A percentile compares a stretch with the other conserved stretches of the same genome.
These are phyloP conservation scores for Colletotrichum lindemuthianum DNA, from an alignment of 2,329 filamentous ascomycete genomes.

Conservation along the genomic window DNA sequence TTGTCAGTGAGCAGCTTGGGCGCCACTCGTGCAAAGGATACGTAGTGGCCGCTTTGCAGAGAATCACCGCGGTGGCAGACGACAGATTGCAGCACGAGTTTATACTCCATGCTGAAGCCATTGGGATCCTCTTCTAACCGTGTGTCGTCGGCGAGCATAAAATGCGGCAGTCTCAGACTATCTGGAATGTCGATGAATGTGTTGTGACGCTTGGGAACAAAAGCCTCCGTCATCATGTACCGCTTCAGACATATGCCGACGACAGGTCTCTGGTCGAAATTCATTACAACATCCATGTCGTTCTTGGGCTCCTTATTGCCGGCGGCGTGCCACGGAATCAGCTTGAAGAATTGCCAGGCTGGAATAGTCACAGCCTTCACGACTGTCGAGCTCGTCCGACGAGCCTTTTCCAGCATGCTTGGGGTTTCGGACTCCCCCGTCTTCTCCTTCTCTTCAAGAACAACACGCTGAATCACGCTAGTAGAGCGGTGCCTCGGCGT, in stretches of 20 bases:
- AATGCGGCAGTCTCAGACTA: conserved; percentile 84
- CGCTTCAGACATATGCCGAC: conserved; percentile 93
- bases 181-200: conserved; percentile 92
- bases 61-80: conserved; percentile 92
- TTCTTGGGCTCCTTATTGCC: conserved; percentile 62
- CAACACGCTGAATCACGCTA: conserved; percentile 70
- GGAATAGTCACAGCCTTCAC: conserved; percentile 92
- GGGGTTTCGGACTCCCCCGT: conserved; percentile 53
- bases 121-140: conserved; percentile 66
- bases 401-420: conserved; percentile 55
- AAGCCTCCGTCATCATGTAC: conserved; percentile 79
- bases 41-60: conserved; percentile 89
- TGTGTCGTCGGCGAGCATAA: conserved; percentile 81
- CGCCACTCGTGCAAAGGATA: conserved; percentile 84
- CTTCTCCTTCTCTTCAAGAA: conserved; percentile 62
- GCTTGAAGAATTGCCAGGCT: conserved; percentile 95
- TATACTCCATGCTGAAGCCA: conserved; percentile 87
- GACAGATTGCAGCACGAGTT: conserved; percentile 88
- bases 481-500: conserved; percentile 59
- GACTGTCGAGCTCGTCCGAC: conserved; percentile 58
- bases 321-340: conserved; percentile 90
- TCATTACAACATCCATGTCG: conserved; percentile 86
- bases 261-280: conserved; percentile 86
- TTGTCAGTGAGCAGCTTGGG: conserved; percentile 69
- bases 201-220: conserved; percentile 75